A percentile compares a stretch with the other conserved stretches of the same genome.
These are phyloP conservation scores for Phalaenopsis hybrid DNA, from an alignment of 116 monocot species.

Conservation along the genomic window DNA sequence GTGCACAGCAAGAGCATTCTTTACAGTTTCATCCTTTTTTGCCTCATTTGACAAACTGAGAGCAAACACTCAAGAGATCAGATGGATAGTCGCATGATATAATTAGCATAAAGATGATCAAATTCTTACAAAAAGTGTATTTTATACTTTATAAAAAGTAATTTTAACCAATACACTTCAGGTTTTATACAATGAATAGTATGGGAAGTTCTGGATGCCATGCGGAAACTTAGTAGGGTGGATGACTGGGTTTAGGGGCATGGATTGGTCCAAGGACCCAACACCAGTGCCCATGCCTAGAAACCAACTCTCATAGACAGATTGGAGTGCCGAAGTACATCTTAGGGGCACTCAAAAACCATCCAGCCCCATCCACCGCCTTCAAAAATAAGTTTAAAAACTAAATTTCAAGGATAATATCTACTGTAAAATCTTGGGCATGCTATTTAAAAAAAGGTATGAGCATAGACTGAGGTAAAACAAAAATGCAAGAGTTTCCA, in stretches of 20 bases:
- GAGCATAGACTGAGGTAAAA: background rate
- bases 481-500: background rate
- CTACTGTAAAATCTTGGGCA: background rate
- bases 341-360: background rate
- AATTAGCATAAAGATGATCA: background rate
- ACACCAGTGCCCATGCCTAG: too few species aligned
- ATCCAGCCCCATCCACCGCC: background rate
- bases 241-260: background rate
- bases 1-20: conserved; percentile 90
- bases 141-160: background rate
- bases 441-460: background rate
- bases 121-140: background rate
- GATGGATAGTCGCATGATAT: background rate
- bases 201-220: background rate
- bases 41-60: conserved; percentile 70
- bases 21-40: conserved; percentile 69
- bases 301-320: too few species aligned
- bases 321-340: background rate
- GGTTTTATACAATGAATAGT: background rate
- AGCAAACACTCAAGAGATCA: background rate
- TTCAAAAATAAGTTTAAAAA: background rate
- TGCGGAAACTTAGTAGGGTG: background rate
- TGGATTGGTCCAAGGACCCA: too few species aligned
- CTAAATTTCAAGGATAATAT: background rate
- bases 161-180: background rate